Conservation (phyloP, 177 flowering plant genomes). For the Tripterygium wilfordii region DNA sequence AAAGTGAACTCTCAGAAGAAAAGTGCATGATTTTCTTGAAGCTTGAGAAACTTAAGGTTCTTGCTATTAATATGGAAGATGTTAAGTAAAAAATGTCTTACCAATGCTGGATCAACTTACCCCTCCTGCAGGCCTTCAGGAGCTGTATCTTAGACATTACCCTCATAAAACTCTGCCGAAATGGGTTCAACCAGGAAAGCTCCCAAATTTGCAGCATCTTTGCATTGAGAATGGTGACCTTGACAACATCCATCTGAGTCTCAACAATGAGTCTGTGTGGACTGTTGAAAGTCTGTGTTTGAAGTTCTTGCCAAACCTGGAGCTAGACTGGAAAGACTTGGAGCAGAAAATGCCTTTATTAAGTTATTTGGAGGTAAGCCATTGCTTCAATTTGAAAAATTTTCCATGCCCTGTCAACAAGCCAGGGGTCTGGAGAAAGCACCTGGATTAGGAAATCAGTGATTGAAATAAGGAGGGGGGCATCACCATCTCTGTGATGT, state of each 20-base stretch:
- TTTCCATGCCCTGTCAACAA: slow-evolving; percentile 4
- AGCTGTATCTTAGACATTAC: slow-evolving; percentile 13
- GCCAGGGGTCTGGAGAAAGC: slow-evolving; percentile 9
- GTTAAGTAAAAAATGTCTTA: neutral
- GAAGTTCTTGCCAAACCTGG: slow-evolving; percentile 8
- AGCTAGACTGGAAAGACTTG: slow-evolving; percentile 10
- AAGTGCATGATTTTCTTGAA: slow-evolving; percentile 6
- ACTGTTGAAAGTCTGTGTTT: slow-evolving; percentile 9
- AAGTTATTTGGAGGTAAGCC: slow-evolving; percentile 12
- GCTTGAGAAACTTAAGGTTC: slow-evolving; percentile 9
- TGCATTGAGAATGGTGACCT: slow-evolving; percentile 12
- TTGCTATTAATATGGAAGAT: slow-evolving; percentile 9
- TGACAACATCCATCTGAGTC: neutral
- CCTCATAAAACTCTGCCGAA: slow-evolving; percentile 4
- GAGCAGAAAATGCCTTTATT: slow-evolving; percentile 11
- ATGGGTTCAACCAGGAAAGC: slow-evolving; percentile 12
- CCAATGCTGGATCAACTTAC: slow-evolving; percentile 8
- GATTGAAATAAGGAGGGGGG: too few relatives aligned
- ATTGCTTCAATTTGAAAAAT: slow-evolving; percentile 2
- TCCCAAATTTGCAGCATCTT: slow-evolving; percentile 12
- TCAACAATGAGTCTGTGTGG: slow-evolving; percentile 1
- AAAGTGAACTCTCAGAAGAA: slow-evolving; percentile 3
- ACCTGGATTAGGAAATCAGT: neutral
- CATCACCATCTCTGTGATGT: too few relatives aligned
- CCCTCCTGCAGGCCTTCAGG: slow-evolving; percentile 16